Evolutionary conservation across 2,329 filamentous ascomycete species (phyloP), one percentile per base, ranked within the genome.

Genomic region (Phyllosticta citriasiana): DNA sequence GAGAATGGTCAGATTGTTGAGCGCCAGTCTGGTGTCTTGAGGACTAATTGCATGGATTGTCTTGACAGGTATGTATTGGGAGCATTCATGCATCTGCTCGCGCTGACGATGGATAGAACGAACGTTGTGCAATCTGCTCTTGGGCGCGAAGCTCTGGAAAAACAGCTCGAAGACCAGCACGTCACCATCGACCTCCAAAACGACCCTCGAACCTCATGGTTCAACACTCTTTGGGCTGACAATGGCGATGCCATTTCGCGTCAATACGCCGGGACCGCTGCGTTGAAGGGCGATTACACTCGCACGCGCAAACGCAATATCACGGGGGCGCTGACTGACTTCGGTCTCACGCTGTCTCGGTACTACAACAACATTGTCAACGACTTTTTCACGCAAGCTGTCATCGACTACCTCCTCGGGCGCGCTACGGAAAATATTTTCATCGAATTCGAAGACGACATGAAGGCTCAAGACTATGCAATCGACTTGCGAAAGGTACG

Each of bases 41-140:
- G 94, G 61, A 97, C 91, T 1, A 99, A 99, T 70, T 99, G 94
- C 73, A 97, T 99, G 94, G 94, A 99, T 70, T 99, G 94, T 67
- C 78, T 99, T 9, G 94, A 99, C 72, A 40, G 33, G 33, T 40
- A 40, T 10, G 5, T 40, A 14, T 40, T 12, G 33, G 2, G 33
- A 40, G 10, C 7, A 16, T 2, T 40, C 33, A 40, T 16, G 14
- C 14, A 14, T 12, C 8, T 16, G 10, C 33, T 40, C 10, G 14
- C 14, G 33, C 33, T 40, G 14, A 40, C 33, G 33, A 40, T 10
- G 4, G 33, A 40, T 10, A 85, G 94, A 24, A 99, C 94, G 1
- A 97, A 97, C 67, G 92, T 99, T 24, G 91, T 92, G 51, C 93
- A 97, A 74, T 96, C 90, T 69, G 94, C 91, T 0, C 92, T 92